Percentiles rank a stretch among this genome's conserved stretches.
These are phyloP conservation scores for Entophlyctis luteolus DNA, from an alignment of 192 early-diverging fungal species.

Conservation along the genomic window DNA sequence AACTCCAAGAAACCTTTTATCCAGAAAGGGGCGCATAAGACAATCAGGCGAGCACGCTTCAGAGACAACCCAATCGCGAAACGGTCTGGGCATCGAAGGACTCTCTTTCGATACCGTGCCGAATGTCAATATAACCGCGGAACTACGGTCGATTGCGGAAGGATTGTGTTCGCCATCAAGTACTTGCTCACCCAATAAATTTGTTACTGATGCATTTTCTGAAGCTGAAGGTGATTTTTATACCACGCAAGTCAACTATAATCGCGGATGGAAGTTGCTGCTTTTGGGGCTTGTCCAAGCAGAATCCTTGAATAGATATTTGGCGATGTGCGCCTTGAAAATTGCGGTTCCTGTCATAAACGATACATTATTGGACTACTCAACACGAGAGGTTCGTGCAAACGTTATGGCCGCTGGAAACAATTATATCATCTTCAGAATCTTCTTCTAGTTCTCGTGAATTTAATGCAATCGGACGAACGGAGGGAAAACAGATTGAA, in stretches of 20 bases:
- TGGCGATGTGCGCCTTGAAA: slow-evolving; percentile 47
- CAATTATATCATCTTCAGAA: slow-evolving; percentile 22
- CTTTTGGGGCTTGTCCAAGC: slow-evolving; percentile 51
- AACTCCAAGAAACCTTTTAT: too few relatives aligned
- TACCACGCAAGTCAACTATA: slow-evolving; percentile 52
- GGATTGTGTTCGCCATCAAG: slow-evolving; percentile 39
- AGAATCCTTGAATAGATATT: slow-evolving; percentile 49
- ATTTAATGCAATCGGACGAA: slow-evolving; percentile 50
- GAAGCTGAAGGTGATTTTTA: slow-evolving; percentile 49
- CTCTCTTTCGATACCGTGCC: slow-evolving; percentile 47
- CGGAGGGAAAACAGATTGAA: slow-evolving; percentile 49
- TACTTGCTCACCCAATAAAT: slow-evolving; percentile 22
- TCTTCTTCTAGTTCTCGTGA: slow-evolving; percentile 38
- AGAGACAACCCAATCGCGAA: too few relatives aligned
- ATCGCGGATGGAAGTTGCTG: slow-evolving; percentile 55
- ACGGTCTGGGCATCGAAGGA: slow-evolving; percentile 37
- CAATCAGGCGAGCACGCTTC: too few relatives aligned
- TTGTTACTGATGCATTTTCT: background rate
- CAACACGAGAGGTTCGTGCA: slow-evolving; percentile 36
- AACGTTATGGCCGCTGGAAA: background rate
- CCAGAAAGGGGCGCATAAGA: too few relatives aligned
- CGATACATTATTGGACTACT: slow-evolving; percentile 50
- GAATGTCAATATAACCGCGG: slow-evolving; percentile 38
- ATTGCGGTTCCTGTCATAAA: slow-evolving; percentile 48
- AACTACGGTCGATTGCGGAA: slow-evolving; percentile 40